Evolutionary conservation across 176 grass and related monocot genomes (phyloP).

Genomic region (Carex myosuroides): DNA sequence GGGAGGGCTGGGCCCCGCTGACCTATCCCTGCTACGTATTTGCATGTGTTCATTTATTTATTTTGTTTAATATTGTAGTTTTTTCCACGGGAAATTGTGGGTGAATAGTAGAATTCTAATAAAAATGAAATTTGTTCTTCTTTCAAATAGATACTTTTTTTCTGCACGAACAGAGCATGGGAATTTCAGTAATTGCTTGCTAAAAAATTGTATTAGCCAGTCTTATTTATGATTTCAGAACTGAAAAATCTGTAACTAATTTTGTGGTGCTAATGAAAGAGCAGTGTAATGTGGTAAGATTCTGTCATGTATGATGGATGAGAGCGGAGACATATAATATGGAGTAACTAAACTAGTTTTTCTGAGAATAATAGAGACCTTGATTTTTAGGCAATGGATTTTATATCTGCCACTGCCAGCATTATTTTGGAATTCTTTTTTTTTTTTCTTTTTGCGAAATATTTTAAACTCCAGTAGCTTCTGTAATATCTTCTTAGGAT

Average conservation of each 20-base stretch:
- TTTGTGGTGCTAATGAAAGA: too few species aligned
- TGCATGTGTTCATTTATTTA: background rate
- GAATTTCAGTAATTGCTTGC: background rate
- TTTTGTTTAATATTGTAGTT: background rate
- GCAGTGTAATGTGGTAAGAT: background rate
- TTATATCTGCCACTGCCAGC: background rate
- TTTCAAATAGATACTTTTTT: background rate
- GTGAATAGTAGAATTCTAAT: background rate
- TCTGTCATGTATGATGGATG: background rate
- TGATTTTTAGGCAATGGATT: background rate
- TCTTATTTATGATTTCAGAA: too few species aligned
- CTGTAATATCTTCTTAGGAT: background rate
- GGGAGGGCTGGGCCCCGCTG: background rate
- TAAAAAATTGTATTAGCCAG: too few species aligned
- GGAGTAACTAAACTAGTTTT: background rate
- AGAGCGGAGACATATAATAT: background rate
- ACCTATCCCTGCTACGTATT: background rate
- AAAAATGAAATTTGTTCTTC: background rate
- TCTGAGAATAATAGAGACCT: background rate
- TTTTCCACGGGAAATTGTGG: background rate
- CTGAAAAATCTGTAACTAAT: too few species aligned
- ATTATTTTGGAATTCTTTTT: background rate
- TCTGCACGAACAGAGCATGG: background rate
- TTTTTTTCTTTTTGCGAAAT: background rate
- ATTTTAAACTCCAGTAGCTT: background rate